A percentile compares a stretch with the other conserved stretches of the same genome.
Conservation (phyloP, 345 rosid species). For the Raphanus sativus region DNA sequence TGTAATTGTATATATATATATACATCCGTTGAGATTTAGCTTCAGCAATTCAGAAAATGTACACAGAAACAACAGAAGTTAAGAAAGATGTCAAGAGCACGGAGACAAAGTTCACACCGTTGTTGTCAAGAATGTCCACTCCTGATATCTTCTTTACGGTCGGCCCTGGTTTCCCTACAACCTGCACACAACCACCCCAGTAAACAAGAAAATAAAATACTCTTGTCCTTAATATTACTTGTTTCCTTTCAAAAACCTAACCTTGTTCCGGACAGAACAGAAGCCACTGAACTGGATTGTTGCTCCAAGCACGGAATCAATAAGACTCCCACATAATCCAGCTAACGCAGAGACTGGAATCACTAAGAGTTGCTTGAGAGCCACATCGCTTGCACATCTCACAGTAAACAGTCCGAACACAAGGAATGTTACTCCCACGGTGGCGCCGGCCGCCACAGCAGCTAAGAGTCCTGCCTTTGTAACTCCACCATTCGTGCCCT, state of each 20-base stretch:
- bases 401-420: slow-evolving; percentile 64
- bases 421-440: slow-evolving; percentile 74
- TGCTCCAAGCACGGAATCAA: slow-evolving; percentile 92
- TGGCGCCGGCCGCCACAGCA: slow-evolving; percentile 73
- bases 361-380: slow-evolving; percentile 71
- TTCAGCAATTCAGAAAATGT: slow-evolving; percentile 60
- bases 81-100: slow-evolving; percentile 59
- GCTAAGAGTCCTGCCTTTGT: slow-evolving; percentile 79
- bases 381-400: slow-evolving; percentile 48
- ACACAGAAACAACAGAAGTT: slow-evolving; percentile 56
- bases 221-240: neutral
- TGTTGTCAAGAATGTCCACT: slow-evolving; percentile 84
- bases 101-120: slow-evolving; percentile 82
- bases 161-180: slow-evolving; percentile 89
- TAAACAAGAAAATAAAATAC: neutral
- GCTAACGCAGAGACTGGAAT: slow-evolving; percentile 72
- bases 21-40: too few species aligned
- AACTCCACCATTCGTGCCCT: slow-evolving; percentile 95
- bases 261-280: slow-evolving; percentile 90
- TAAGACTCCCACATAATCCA: slow-evolving; percentile 78
- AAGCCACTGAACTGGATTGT: slow-evolving; percentile 93
- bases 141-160: slow-evolving; percentile 91
- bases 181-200: slow-evolving; percentile 42
- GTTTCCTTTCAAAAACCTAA: slow-evolving; percentile 32
- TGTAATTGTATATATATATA: too few species aligned